phyloP scores from a whole-genome alignment of 2,329 filamentous ascomycete species.

The Diaporthe sp. region DNA sequence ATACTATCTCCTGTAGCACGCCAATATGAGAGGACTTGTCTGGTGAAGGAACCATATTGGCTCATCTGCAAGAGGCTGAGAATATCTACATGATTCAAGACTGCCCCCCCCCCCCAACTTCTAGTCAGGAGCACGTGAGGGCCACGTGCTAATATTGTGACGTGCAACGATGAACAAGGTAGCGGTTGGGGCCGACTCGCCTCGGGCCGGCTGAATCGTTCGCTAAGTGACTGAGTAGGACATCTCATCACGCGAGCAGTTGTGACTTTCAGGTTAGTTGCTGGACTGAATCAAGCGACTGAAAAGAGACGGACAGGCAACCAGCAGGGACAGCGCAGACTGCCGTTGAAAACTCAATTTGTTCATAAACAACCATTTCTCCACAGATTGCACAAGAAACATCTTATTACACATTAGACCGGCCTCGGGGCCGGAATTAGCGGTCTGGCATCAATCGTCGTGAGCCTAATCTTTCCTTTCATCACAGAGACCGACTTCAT shows the following conservation, averaged over 20 bases:
- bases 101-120: too few species aligned
- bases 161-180: neutral
- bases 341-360: neutral
- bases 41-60: too few species aligned
- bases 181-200: neutral
- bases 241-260: neutral
- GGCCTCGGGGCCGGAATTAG: neutral
- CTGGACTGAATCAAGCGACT: neutral
- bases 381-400: neutral
- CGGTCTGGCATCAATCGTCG: neutral
- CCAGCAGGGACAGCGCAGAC: neutral
- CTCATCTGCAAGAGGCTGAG: neutral
- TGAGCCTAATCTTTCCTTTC: neutral
- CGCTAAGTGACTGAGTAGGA: neutral
- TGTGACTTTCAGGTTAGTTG: neutral
- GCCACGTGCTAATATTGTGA: neutral
- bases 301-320: neutral
- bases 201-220: constrained; percentile 14
- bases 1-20: neutral
- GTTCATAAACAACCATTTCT: neutral
- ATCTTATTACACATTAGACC: neutral
- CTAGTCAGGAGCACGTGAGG: neutral
- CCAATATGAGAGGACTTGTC: neutral
- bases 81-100: neutral
- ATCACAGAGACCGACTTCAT: neutral